Evolutionary conservation across 495 filamentous ascomycete genomes (phyloP).

Genomic region (Lasiosphaeria ovina): DNA sequence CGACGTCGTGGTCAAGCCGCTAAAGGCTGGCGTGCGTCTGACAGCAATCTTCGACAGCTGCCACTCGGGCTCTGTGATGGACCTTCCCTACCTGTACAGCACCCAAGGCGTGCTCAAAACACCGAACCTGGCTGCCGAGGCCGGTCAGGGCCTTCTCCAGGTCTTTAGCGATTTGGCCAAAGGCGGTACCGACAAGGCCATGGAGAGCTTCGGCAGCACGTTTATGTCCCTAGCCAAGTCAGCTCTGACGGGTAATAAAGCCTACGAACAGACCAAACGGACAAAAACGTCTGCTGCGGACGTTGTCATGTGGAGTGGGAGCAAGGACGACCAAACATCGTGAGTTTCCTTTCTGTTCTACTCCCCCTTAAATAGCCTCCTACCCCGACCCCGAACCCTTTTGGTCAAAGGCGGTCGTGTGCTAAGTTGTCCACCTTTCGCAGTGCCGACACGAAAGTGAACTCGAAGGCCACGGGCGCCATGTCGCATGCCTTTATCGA

Average conservation of each 20-base stretch:
- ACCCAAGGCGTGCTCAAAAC: conserved; percentile 96
- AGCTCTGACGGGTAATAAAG: conserved; percentile 77
- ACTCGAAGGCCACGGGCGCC: conserved; percentile 86
- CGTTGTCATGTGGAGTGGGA: conserved; percentile 96
- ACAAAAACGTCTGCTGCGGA: conserved; percentile 97
- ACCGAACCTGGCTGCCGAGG: conserved; percentile 95
- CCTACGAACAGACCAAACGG: conserved; percentile 72
- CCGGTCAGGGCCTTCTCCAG: conserved; percentile 81
- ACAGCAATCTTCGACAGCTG: conserved; percentile 98
- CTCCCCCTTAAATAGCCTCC: too few relatives aligned
- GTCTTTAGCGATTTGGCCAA: conserved; percentile 80
- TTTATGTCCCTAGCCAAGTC: conserved; percentile 83
- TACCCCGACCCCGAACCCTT: background rate
- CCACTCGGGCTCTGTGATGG: conserved; percentile 94
- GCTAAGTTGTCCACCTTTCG: conserved; percentile 24
- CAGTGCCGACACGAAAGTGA: conserved; percentile 62
- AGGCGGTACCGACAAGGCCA: conserved; percentile 55
- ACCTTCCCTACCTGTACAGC: conserved; percentile 95
- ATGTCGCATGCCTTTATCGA: conserved; percentile 97
- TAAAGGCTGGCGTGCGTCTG: conserved; percentile 82
- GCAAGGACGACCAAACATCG: conserved; percentile 94
- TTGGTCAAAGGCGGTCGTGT: background rate
- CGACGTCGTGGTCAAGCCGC: conserved; percentile 75
- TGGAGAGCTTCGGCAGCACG: conserved; percentile 69
- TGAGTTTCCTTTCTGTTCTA: conserved; percentile 42